A percentile compares a stretch with the other conserved stretches of the same genome.
phyloP scores from a whole-genome alignment of 2,329 filamentous ascomycete species.

The Gaeumannomyces tritici region DNA sequence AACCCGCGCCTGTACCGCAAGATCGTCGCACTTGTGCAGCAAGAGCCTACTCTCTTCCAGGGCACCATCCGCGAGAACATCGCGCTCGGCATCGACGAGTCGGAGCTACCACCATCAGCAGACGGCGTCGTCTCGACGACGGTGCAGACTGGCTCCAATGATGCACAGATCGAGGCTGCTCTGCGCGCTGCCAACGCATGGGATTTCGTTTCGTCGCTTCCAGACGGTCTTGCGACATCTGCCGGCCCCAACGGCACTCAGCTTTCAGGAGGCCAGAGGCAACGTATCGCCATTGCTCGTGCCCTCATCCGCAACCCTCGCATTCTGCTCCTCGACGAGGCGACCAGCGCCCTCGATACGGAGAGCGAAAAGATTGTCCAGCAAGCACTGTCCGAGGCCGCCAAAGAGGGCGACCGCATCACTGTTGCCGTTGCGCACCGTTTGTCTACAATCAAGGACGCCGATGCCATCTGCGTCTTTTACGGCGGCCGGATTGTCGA shows the following conservation, averaged over 20 bases:
- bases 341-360: conserved; percentile 67
- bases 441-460: conserved; percentile 61
- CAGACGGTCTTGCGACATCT: conserved; percentile 71
- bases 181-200: neutral
- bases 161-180: conserved; percentile 24
- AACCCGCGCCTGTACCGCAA: conserved; percentile 40
- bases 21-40: conserved; percentile 44
- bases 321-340: conserved; percentile 75
- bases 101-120: conserved; percentile 47
- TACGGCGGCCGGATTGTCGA: conserved; percentile 54
- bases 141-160: conserved; percentile 32
- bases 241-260: conserved; percentile 83
- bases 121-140: conserved; percentile 48
- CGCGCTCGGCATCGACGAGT: conserved; percentile 21
- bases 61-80: conserved; percentile 37
- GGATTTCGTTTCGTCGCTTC: neutral
- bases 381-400: conserved; percentile 32
- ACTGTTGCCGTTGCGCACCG: conserved; percentile 63
- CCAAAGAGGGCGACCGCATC: conserved; percentile 45
- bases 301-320: conserved; percentile 86
- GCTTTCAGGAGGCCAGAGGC: conserved; percentile 86
- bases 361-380: conserved; percentile 61
- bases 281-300: conserved; percentile 86
- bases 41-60: conserved; percentile 44
- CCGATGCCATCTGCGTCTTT: conserved; percentile 58